These are phyloP conservation scores for Coemansia sp. DNA, from an alignment of 192 early-diverging fungal genomes.

Conservation along the genomic window DNA sequence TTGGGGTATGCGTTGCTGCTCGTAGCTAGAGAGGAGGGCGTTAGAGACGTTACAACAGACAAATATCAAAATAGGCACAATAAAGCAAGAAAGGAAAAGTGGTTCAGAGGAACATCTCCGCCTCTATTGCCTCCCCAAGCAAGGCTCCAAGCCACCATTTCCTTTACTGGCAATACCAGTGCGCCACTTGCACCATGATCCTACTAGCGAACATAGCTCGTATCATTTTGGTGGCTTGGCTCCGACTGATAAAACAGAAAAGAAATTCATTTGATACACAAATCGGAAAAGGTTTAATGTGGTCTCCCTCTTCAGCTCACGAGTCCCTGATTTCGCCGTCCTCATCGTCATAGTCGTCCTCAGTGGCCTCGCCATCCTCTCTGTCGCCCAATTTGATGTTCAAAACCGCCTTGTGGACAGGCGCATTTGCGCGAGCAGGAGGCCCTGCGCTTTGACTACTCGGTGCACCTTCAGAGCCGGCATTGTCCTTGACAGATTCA, in stretches of 20 bases:
- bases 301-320: neutral
- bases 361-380: constrained; percentile 55
- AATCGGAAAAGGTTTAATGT: neutral
- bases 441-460: neutral
- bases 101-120: neutral
- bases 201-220: neutral
- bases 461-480: neutral
- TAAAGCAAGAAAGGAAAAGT: neutral
- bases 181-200: neutral
- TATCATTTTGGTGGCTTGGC: neutral
- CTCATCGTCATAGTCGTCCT: constrained; percentile 53
- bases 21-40: neutral
- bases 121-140: neutral
- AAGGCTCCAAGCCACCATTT: constrained; percentile 1
- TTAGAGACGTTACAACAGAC: neutral
- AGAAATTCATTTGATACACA: neutral
- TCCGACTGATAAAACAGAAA: neutral
- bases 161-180: neutral
- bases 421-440: constrained; percentile 6
- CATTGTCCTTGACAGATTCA: neutral
- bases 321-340: constrained; percentile 52
- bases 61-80: neutral
- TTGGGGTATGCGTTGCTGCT: neutral
- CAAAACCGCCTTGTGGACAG: constrained; percentile 11
- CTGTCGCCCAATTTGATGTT: constrained; percentile 18